Base-by-base conservation (phyloP, 108 stramenopile genomes). In the Discostella stelligeroides region DNA sequence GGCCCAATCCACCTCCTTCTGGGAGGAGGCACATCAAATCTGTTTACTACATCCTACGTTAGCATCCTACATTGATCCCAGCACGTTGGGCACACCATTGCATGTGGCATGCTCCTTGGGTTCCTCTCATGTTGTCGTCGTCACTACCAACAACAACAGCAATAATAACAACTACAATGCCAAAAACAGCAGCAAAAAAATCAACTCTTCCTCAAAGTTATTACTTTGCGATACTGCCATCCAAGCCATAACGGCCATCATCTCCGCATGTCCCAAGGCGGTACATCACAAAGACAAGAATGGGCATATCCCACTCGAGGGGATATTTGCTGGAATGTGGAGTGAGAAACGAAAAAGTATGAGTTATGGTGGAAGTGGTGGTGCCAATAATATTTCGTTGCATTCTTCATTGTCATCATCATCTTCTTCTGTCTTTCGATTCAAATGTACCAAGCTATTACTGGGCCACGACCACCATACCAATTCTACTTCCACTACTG, bases 21-120 rank as follows among this genome's bases (percentile, higher is more conserved):
- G 76, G 76, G 38, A 54, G 24, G 56, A 49, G n/a, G 76, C 76
- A 23, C 10, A 23, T 12, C 11, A 46, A 39, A 60, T 76, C 37
- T 63, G 62, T 29, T 34, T 23, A 5, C 21, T 38, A 15, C 1
- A 57, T 23, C 63, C 76, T 56, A 40, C 64, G 13, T 47, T 66
- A 37, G 63, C 76, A 38, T 27, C 55, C 28, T 89, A 82, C 47
- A 59, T 63, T 17, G 72, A 89, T 64, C 88, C 85, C 34, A 70
- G 57, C 17, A 85, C 83, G 0, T 38, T 63, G 37, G 73, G 75
- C 5, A 92, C 91, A 15, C 88, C 91, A 1, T 77, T 92, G 20
- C 91, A 92, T 57, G 53, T 89, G 78, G 88, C 86, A 7, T 84
- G 86, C 51, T 68, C 84, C 10, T 53, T 89, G 34, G 84, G 82